Base-by-base conservation (phyloP, 306 rosid genomes). In the Quercus mongolica region DNA sequence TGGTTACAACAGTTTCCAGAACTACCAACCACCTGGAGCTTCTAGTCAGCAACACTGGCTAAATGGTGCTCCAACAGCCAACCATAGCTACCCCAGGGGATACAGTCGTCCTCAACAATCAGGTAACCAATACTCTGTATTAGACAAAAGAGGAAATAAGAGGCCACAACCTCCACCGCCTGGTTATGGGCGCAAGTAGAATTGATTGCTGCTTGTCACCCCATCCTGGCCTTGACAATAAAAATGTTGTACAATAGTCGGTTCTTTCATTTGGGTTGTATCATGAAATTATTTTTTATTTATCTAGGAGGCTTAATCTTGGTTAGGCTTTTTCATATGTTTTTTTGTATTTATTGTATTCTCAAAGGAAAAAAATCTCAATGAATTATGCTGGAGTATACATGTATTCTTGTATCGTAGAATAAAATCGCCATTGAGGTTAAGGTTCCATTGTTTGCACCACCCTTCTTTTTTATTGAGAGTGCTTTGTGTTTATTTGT, bases 111-210 rank as follows among this genome's bases (percentile, higher is more conserved):
- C 81, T 51, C 89, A 88, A 49, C 92, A 83, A 41, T 76, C 85
- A 14, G 86, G 87, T 31, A 92, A 94, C 77, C 92, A 73, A 57
- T 94, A 76, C 74, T 59, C 94, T 46, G 71, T 55, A 11, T 79
- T 92, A 77, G 91, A 91, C 77, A 84, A 90, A 76, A 79, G 90
- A 76, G 81, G 86, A n/a, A 78, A 74, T 69, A 73, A 86, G 83
- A 76, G 86, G 57, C 90, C 86, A 5, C 88, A 85, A 74, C 85
- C 92, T 9, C 79, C 91, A 1, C 65, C 91, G 21, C 74, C 73
- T 68, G 84, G 89, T 49, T 72, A 89, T 77, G 87, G 80, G 77
- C 92, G 78, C 76, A 55, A 65, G 76, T 87, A 86, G 82, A 68
- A 72, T 54, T 51, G 62, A 75, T 75, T 75, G 7, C 64, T 56